These are phyloP conservation scores for Debaryomyces udenii DNA, from an alignment of 1,139 yeast species.

Conservation along the genomic window DNA sequence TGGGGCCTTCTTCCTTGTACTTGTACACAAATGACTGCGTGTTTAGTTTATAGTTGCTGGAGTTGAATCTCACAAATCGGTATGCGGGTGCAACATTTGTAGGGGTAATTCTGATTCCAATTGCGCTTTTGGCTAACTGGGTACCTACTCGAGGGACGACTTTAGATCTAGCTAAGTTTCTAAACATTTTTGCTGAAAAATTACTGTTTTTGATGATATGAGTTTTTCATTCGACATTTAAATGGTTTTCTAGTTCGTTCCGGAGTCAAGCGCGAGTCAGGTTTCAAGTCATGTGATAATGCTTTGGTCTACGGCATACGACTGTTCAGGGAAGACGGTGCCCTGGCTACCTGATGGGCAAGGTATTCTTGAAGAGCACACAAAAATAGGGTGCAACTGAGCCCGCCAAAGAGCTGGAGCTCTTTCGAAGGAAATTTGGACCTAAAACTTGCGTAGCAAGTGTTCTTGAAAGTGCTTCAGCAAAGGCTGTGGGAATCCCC, in stretches of 20 bases:
- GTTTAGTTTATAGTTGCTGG: conserved; percentile 51
- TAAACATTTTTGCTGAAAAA: conserved; percentile 8
- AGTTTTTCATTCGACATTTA: conserved; percentile 8
- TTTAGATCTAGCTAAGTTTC: conserved; percentile 6
- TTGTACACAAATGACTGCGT: conserved; percentile 54
- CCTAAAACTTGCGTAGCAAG: too few relatives aligned
- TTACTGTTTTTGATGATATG: neutral
- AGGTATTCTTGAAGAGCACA: too few relatives aligned
- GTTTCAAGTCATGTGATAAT: neutral
- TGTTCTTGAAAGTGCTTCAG: too few relatives aligned
- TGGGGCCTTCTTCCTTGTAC: conserved; percentile 53
- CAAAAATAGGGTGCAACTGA: too few relatives aligned
- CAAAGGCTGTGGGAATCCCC: too few relatives aligned
- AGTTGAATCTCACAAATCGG: conserved; percentile 30
- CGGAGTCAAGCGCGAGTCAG: conserved; percentile 5
- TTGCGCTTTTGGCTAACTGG: conserved; percentile 12
- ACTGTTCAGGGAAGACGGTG: too few relatives aligned
- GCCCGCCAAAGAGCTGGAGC: too few relatives aligned
- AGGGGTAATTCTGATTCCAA: conserved; percentile 15
- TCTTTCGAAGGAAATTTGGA: too few relatives aligned
- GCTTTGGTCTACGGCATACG: too few relatives aligned
- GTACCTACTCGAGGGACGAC: conserved; percentile 4
- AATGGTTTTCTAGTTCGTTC: conserved; percentile 2
- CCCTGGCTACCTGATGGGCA: too few relatives aligned
- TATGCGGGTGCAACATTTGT: conserved; percentile 17